These are phyloP conservation scores for Dryas alaskensis DNA, from an alignment of 306 rosid genomes.

Conservation along the genomic window DNA sequence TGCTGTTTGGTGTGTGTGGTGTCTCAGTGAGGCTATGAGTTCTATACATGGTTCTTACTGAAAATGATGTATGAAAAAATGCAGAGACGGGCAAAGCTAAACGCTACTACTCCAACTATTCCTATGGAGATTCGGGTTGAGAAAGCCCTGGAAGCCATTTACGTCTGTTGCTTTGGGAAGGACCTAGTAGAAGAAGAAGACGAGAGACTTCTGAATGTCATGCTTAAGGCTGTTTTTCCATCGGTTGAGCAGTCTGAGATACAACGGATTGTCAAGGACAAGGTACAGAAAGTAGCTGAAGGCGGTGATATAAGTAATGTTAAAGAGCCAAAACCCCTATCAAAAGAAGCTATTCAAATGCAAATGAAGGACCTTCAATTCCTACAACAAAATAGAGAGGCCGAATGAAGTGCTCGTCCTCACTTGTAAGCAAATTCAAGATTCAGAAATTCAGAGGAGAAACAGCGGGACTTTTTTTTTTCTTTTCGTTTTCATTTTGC, in stretches of 20 bases:
- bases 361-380: slow-evolving; percentile 97
- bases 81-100: slow-evolving; percentile 68
- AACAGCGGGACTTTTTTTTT: background rate
- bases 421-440: background rate
- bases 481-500: background rate
- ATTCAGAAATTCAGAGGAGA: slow-evolving; percentile 1
- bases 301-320: slow-evolving; percentile 43
- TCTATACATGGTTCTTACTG: slow-evolving; percentile 2
- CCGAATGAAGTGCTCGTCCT: slow-evolving; percentile 20
- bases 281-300: slow-evolving; percentile 56
- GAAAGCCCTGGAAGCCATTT: slow-evolving; percentile 83
- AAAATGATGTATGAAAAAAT: slow-evolving; percentile 6
- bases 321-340: slow-evolving; percentile 45
- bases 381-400: slow-evolving; percentile 64
- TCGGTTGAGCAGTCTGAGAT: slow-evolving; percentile 53
- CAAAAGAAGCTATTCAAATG: slow-evolving; percentile 76
- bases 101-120: slow-evolving; percentile 43
- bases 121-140: slow-evolving; percentile 74
- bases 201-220: slow-evolving; percentile 45
- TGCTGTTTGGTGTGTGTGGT: too few relatives aligned
- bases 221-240: slow-evolving; percentile 67
- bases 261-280: slow-evolving; percentile 53
- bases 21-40: background rate
- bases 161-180: slow-evolving; percentile 74
- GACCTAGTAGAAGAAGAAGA: slow-evolving; percentile 65